phyloP scores from a whole-genome alignment of 2,329 filamentous ascomycete species.

The Aureobasidium musti region DNA sequence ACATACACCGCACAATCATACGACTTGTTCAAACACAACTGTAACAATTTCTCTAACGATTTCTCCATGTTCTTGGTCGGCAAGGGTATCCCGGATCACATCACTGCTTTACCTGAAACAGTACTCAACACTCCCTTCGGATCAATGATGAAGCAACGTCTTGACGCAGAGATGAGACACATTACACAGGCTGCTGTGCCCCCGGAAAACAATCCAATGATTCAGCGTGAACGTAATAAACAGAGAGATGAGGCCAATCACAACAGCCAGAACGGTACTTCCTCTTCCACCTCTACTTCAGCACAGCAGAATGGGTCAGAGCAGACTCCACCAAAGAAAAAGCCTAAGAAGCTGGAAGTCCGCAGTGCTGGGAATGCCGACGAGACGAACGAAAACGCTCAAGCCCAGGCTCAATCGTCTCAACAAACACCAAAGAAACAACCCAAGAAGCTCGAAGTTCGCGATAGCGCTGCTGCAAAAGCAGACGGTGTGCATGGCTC shows the following conservation, averaged over 20 bases:
- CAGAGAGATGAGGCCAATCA: slow-evolving; percentile 9
- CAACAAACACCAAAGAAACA: slow-evolving; percentile 14
- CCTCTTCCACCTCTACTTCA: slow-evolving; percentile 2
- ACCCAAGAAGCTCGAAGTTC: slow-evolving; percentile 27
- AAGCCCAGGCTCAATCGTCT: background rate
- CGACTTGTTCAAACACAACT: slow-evolving; percentile 87
- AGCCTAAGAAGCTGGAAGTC: slow-evolving; percentile 28
- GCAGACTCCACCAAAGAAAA: slow-evolving; percentile 21
- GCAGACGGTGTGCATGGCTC: slow-evolving; percentile 41
- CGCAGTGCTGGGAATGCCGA: background rate
- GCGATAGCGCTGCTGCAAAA: slow-evolving; percentile 19
- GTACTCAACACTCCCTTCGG: slow-evolving; percentile 87
- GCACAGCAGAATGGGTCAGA: background rate
- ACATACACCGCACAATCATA: slow-evolving; percentile 82
- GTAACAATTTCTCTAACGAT: slow-evolving; percentile 96
- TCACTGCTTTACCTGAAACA: slow-evolving; percentile 78
- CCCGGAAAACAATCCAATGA: slow-evolving; percentile 37
- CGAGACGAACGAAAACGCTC: background rate
- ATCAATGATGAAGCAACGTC: slow-evolving; percentile 78
- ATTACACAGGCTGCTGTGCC: slow-evolving; percentile 61
- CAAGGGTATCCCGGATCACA: slow-evolving; percentile 83
- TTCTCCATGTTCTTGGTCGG: slow-evolving; percentile 87
- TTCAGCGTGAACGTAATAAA: slow-evolving; percentile 20
- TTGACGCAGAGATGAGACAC: slow-evolving; percentile 64
- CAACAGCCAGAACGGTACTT: background rate